phyloP scores from a whole-genome alignment of 2,329 filamentous ascomycete genomes.

The Aspergillus aculeatus region DNA sequence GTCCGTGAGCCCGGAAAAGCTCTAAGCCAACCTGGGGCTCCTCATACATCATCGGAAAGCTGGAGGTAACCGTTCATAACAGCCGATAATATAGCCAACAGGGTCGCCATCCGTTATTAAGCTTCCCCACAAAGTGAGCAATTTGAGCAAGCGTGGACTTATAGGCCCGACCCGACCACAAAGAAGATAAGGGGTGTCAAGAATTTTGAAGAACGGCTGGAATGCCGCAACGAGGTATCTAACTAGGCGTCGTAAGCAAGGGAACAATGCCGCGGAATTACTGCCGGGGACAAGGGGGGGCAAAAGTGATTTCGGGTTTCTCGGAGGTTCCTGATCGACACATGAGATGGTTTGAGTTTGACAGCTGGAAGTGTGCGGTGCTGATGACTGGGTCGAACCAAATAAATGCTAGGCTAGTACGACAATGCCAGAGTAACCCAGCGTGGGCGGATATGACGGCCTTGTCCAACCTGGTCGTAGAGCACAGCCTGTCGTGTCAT shows the following conservation, averaged over 20 bases:
- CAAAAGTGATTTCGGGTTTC: conserved; percentile 4
- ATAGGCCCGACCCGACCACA: background rate
- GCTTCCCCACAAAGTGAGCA: background rate
- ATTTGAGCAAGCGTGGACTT: background rate
- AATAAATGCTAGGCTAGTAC: conserved; percentile 1
- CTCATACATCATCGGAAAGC: conserved; percentile 1
- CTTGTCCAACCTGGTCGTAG: background rate
- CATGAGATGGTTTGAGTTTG: conserved; percentile 1
- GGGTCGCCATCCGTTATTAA: background rate
- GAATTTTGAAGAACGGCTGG: background rate
- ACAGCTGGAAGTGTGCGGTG: conserved; percentile 4
- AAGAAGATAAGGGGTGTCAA: too few species aligned
- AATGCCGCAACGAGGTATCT: background rate
- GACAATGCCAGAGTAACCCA: background rate
- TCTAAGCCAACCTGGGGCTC: conserved; percentile 9
- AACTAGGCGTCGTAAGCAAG: conserved; percentile 3
- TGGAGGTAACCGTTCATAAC: background rate
- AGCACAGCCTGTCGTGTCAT: background rate
- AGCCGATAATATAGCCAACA: conserved; percentile 3
- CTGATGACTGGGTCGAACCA: conserved; percentile 1
- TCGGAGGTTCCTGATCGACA: conserved; percentile 14
- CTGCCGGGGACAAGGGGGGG: background rate
- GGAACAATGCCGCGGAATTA: background rate
- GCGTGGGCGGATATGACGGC: conserved; percentile 7
- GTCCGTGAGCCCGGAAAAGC: conserved; percentile 19